Base-by-base conservation (phyloP, 441 rosid species). In the Macaranga tanarius region DNA sequence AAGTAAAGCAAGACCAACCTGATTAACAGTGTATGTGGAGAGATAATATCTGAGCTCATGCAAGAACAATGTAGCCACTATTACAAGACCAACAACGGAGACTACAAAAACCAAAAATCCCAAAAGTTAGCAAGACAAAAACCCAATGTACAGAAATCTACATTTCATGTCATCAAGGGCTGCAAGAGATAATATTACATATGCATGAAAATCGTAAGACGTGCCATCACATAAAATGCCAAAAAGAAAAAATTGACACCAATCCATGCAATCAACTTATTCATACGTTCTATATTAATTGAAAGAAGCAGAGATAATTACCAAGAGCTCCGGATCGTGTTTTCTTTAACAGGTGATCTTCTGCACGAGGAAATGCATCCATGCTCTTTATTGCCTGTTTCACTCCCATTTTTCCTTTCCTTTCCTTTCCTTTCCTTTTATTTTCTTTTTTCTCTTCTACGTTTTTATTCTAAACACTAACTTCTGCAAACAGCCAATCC, bases 351-450 rank as follows among this genome's bases (percentile, higher is more conserved):
- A 92, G 80, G 75, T 95, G 99, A 34, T 95, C 99, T 85, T 95
- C 98, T 4, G 99, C 90, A 15, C 98, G 95, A 72, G 99, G 97
- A 72, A 93, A 95, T 6, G 99, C 99, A 76, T 95, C 97, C 19
- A 93, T 75, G 83, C 91, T 83, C 88, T 82, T 86, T 63, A 95
- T 72, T 28, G 92, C 94, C 82, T 91, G 99, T 81, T 86, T 91
- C 64, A 95, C 55, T 54, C 98, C 91, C 99, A 93, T 95, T 69
- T 58, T 67, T 76, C 13, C 12, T 22, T 25, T 31, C 8, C 7
- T 28, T 45, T 57, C 54, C 19, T 23, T 28, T 6, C 26, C 13
- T 31, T 31, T n/a, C n/a, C n/a, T n/a, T n/a, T n/a, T n/a, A n/a
- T n/a, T n/a, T n/a, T n/a, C n/a, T n/a, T n/a, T n/a, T n/a, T n/a